A percentile compares a stretch with the other conserved stretches of the same genome.
phyloP scores from a whole-genome alignment of 305 asterid species.

The Salvia sclarea region DNA sequence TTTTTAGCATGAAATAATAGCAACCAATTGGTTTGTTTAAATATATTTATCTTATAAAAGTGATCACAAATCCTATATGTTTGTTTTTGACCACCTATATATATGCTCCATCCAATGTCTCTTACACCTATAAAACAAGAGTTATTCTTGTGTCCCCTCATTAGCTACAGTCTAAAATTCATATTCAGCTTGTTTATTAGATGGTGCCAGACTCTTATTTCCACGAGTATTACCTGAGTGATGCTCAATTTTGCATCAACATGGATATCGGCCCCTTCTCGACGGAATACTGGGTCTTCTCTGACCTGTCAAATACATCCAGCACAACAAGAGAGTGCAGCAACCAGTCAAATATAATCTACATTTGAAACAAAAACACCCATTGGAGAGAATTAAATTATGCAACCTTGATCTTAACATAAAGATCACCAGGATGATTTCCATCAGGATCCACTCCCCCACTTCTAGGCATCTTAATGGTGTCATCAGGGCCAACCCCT shows the following conservation, averaged over 20 bases:
- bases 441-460: conserved; percentile 99
- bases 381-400: conserved; percentile 17
- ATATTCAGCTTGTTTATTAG: neutral
- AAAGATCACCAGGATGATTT: conserved; percentile 83
- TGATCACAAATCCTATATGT: neutral
- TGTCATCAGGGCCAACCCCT: conserved; percentile 85
- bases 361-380: neutral
- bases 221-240: conserved; percentile 61
- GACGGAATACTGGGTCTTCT: conserved; percentile 94
- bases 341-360: conserved; percentile 16
- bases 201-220: conserved; percentile 5
- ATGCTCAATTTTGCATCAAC: conserved; percentile 81
- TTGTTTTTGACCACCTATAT: neutral
- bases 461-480: conserved; percentile 63
- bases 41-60: conserved; percentile 20
- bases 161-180: neutral
- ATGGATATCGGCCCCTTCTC: conserved; percentile 91
- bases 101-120: neutral
- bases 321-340: neutral
- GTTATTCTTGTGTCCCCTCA: neutral
- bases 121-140: neutral
- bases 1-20: neutral
- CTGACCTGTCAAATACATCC: conserved; percentile 59
- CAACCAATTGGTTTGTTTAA: conserved; percentile 3
- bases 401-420: conserved; percentile 70